Evolutionary conservation across 164 flowering plant species (phyloP).

Genomic region (Stephania cephalantha): DNA sequence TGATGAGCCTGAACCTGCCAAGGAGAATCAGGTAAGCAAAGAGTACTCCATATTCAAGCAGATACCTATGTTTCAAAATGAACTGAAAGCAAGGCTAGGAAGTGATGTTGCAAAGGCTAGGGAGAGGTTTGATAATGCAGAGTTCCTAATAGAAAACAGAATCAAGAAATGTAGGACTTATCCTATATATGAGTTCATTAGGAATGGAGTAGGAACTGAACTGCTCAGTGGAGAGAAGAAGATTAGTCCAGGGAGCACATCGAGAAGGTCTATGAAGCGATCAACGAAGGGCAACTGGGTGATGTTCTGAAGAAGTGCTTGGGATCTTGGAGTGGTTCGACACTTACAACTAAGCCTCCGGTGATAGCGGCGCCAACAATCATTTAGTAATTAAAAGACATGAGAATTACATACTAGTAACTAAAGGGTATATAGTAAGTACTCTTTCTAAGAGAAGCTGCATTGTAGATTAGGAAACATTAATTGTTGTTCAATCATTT

Average conservation of each 20-base stretch:
- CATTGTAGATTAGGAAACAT: no score
- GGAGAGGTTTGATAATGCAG: background rate
- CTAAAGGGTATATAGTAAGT: no score
- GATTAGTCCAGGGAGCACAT: conserved; percentile 45
- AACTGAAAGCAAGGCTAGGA: background rate
- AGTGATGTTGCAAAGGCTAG: background rate
- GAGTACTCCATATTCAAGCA: conserved; percentile 31
- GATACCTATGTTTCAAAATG: conserved; percentile 29
- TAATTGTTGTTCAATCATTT: no score
- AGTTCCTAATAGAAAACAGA: background rate
- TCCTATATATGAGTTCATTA: conserved; percentile 23
- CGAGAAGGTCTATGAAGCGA: conserved; percentile 42
- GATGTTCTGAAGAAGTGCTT: conserved; percentile 32
- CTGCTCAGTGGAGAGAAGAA: conserved; percentile 38
- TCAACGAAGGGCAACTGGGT: conserved; percentile 38
- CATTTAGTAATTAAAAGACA: no score
- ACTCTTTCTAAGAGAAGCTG: no score
- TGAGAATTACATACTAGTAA: no score
- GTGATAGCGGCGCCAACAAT: background rate
- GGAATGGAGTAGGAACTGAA: conserved; percentile 36
- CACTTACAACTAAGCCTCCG: background rate
- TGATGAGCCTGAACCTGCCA: background rate
- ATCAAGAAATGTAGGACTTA: conserved; percentile 2
- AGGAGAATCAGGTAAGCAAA: background rate
- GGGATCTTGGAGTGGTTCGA: background rate